These are phyloP conservation scores for Myotisia sp. DNA, from an alignment of 2,329 filamentous ascomycete genomes.

Conservation along the genomic window DNA sequence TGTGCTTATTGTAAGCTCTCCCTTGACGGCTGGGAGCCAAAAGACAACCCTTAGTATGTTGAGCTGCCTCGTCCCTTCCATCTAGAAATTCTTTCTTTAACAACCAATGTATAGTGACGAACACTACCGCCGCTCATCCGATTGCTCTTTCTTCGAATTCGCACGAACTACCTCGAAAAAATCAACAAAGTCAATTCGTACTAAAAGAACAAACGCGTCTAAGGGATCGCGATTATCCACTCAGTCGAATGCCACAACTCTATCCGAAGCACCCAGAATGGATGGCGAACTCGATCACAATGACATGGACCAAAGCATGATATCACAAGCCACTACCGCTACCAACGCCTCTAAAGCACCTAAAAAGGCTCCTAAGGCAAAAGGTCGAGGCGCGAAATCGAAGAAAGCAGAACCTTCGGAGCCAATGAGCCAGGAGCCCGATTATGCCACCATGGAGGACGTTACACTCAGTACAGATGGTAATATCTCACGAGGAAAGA, in stretches of 20 bases:
- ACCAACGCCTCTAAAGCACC: constrained; percentile 43
- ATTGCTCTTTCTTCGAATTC: constrained; percentile 71
- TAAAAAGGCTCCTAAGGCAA: constrained; percentile 26
- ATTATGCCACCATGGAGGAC: too few species aligned
- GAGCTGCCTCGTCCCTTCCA: constrained; percentile 14
- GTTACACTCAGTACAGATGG: too few species aligned
- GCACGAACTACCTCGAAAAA: constrained; percentile 44
- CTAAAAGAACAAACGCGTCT: constrained; percentile 46
- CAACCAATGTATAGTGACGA: constrained; percentile 49
- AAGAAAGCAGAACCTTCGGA: constrained; percentile 33
- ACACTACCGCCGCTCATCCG: constrained; percentile 62
- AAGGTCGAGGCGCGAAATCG: constrained; percentile 23
- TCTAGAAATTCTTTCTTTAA: constrained; percentile 11
- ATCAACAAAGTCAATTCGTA: constrained; percentile 41
- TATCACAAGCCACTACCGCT: constrained; percentile 30
- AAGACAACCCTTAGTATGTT: constrained; percentile 70
- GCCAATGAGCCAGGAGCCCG: constrained; percentile 19
- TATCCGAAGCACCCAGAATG: constrained; percentile 31
- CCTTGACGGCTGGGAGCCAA: constrained; percentile 86
- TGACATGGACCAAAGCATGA: constrained; percentile 44
- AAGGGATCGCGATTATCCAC: constrained; percentile 53
- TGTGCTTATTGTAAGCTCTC: constrained; percentile 83
- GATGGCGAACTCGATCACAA: constrained; percentile 37
- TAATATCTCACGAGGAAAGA: constrained; percentile 36
- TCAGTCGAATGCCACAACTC: constrained; percentile 33